These are phyloP conservation scores for Clavispora carvajalis DNA, from an alignment of 805 yeast species.

Conservation along the genomic window DNA sequence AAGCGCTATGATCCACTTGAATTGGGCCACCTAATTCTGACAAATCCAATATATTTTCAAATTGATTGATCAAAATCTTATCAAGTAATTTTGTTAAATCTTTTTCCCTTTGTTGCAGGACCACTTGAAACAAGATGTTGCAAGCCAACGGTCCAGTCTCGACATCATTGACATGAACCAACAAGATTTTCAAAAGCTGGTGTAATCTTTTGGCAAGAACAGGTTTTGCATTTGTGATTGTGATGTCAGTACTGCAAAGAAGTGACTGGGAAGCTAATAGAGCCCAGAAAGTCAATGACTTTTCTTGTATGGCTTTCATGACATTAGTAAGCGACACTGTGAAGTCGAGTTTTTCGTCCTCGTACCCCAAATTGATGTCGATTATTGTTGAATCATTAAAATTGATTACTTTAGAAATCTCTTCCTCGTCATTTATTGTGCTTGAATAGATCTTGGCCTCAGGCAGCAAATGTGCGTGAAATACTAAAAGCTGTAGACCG, in stretches of 20 bases:
- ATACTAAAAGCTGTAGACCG: conserved; percentile 25
- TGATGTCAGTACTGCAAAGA: neutral
- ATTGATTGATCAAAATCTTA: conserved; percentile 37
- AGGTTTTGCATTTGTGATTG: neutral
- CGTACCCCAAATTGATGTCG: conserved; percentile 6
- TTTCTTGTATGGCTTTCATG: conserved; percentile 18
- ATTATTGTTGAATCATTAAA: conserved; percentile 6
- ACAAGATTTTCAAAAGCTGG: conserved; percentile 28
- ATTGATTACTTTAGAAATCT: neutral
- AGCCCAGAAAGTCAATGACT: conserved; percentile 21
- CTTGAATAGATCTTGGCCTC: neutral
- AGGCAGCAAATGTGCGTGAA: conserved; percentile 15
- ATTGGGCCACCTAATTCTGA: conserved; percentile 62
- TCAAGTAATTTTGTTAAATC: conserved; percentile 25
- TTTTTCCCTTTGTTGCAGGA: conserved; percentile 6
- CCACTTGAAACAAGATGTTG: conserved; percentile 18
- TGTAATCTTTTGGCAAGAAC: conserved; percentile 1
- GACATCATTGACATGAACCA: conserved; percentile 32
- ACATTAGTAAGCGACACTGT: conserved; percentile 11
- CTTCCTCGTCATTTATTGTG: neutral
- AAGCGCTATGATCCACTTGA: conserved; percentile 39
- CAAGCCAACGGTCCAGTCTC: conserved; percentile 26
- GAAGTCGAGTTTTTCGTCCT: conserved; percentile 5
- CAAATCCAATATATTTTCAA: conserved; percentile 47
- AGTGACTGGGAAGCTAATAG: conserved; percentile 15